A percentile compares a stretch with the other conserved stretches of the same genome.
These are phyloP conservation scores for Cenchrus purpureus DNA, from an alignment of 176 grass and related monocot genomes.

Conservation along the genomic window DNA sequence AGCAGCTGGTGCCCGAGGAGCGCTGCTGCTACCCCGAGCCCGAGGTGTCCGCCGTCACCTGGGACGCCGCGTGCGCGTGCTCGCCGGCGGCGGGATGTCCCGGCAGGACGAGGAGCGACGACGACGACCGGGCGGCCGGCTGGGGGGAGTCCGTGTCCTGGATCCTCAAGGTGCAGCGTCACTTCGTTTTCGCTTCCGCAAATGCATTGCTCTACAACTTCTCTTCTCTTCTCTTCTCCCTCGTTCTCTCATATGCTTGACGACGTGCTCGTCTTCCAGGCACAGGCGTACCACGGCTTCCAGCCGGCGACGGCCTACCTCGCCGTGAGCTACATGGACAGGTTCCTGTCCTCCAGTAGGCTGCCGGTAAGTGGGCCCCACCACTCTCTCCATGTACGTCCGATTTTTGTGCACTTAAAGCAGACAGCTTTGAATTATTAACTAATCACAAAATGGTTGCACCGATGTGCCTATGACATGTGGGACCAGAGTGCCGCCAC, in stretches of 20 bases:
- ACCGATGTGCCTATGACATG: neutral
- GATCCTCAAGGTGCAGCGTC: slow-evolving; percentile 69
- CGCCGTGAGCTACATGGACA: slow-evolving; percentile 75
- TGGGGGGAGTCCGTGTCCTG: slow-evolving; percentile 59
- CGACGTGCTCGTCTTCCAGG: slow-evolving; percentile 34
- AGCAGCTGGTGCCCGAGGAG: neutral
- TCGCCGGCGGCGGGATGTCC: slow-evolving; percentile 39
- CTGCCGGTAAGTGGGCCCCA: slow-evolving; percentile 52
- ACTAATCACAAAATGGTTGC: neutral
- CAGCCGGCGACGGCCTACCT: slow-evolving; percentile 68
- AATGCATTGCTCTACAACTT: neutral
- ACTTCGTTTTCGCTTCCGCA: neutral
- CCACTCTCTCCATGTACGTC: neutral
- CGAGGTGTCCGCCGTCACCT: neutral
- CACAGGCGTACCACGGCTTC: slow-evolving; percentile 49
- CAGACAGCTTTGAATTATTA: slow-evolving; percentile 6
- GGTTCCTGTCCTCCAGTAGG: slow-evolving; percentile 59
- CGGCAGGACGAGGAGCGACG: slow-evolving; percentile 35
- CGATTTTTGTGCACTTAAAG: neutral
- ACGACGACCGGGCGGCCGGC: slow-evolving; percentile 23
- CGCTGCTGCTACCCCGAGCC: neutral
- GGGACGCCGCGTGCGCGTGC: slow-evolving; percentile 24
- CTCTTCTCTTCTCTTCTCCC: neutral
- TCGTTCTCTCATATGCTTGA: neutral
- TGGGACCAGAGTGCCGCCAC: neutral